These are phyloP conservation scores for Avena eriantha DNA, from an alignment of 176 grass and related monocot species.

Conservation along the genomic window DNA sequence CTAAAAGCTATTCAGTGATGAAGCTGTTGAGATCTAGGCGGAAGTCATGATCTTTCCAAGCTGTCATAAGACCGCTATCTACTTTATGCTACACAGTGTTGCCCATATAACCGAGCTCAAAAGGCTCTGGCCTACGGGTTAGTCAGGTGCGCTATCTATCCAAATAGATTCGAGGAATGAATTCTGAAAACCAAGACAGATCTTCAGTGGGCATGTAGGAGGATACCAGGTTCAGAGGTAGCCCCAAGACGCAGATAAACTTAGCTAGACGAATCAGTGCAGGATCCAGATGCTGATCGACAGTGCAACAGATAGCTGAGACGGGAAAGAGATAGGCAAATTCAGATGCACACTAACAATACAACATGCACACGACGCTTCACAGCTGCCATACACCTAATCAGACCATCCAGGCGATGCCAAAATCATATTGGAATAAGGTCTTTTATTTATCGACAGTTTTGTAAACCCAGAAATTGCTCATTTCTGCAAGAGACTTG, in stretches of 20 bases:
- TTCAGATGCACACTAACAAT: conserved; percentile 6
- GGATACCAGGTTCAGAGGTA: not conserved
- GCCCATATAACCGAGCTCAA: not conserved
- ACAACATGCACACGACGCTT: conserved; percentile 18
- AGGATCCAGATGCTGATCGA: not conserved
- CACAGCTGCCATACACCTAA: conserved; percentile 5
- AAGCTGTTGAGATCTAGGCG: conserved; percentile 46
- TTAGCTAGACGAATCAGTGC: not conserved
- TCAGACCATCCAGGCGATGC: not conserved
- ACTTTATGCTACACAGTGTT: conserved; percentile 39
- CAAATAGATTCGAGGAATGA: too few relatives aligned
- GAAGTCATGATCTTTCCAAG: conserved; percentile 30
- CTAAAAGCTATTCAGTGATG: conserved; percentile 31
- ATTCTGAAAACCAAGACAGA: too few relatives aligned
- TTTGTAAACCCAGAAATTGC: not conserved
- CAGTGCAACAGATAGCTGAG: conserved; percentile 22
- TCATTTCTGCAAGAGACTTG: not conserved
- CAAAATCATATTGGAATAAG: not conserved
- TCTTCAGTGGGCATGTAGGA: not conserved
- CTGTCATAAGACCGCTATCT: not conserved
- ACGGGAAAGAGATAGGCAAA: not conserved
- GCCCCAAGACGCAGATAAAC: not conserved
- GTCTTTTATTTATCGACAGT: not conserved
- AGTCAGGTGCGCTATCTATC: not conserved
- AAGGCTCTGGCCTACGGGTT: not conserved